Evolutionary conservation across 2,329 filamentous ascomycete genomes (phyloP).

Genomic region (Helotiales sp.): DNA sequence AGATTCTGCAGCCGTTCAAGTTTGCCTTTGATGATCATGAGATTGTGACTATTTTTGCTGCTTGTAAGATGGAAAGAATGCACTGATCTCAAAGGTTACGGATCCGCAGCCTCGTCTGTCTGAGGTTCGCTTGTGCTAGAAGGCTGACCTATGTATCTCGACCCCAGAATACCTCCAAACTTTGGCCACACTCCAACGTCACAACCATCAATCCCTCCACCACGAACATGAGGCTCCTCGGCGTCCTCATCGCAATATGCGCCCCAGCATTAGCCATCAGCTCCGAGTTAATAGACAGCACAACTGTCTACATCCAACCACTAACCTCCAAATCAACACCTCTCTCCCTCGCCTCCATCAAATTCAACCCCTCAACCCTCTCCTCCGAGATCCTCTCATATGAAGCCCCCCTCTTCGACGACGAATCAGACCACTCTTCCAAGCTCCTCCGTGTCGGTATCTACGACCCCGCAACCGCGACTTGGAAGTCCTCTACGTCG

Average conservation of each 20-base stretch:
- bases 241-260: constrained; percentile 49
- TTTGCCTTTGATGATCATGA: no score
- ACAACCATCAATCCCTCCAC: constrained; percentile 6
- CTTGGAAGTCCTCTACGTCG: constrained; percentile 61
- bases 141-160: constrained; percentile 10
- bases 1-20: no score
- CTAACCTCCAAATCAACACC: constrained; percentile 43
- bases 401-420: constrained; percentile 55
- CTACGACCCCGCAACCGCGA: constrained; percentile 53
- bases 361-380: constrained; percentile 55
- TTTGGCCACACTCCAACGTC: neutral
- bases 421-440: constrained; percentile 50
- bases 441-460: constrained; percentile 61
- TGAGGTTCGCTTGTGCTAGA: neutral
- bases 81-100: neutral
- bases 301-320: constrained; percentile 41
- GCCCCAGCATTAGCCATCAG: constrained; percentile 46
- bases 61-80: no score
- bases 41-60: no score
- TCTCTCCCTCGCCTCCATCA: constrained; percentile 59
- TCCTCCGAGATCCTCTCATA: constrained; percentile 57
- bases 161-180: neutral
- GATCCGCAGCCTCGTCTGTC: constrained; percentile 13
- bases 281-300: constrained; percentile 46
- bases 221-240: constrained; percentile 44